These are phyloP conservation scores for Leptographium wingfieldii DNA, from an alignment of 2,329 filamentous ascomycete species.

Conservation along the genomic window DNA sequence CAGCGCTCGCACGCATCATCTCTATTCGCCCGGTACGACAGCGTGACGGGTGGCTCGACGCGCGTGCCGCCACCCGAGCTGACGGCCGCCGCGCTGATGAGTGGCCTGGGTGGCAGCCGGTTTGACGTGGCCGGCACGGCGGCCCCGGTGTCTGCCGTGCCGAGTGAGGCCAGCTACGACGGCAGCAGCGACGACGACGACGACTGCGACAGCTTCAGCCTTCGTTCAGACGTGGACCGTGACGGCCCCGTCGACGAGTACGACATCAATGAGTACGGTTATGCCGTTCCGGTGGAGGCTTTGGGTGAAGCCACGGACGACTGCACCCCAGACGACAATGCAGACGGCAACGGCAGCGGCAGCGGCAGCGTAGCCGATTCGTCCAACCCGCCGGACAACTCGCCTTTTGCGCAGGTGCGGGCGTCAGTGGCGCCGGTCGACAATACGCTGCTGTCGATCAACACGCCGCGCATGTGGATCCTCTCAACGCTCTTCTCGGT, in stretches of 20 bases:
- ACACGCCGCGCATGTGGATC: conserved; percentile 78
- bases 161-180: conserved; percentile 29
- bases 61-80: conserved; percentile 31
- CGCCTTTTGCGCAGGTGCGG: conserved; percentile 65
- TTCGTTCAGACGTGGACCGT: not conserved
- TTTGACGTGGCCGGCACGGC: conserved; percentile 30
- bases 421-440: conserved; percentile 68
- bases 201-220: not conserved
- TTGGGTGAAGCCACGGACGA: not conserved
- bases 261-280: conserved; percentile 1
- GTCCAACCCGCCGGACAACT: conserved; percentile 55
- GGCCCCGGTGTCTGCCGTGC: conserved; percentile 33
- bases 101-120: conserved; percentile 31
- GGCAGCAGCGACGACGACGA: not conserved
- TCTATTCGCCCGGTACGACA: conserved; percentile 10
- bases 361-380: conserved; percentile 16
- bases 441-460: conserved; percentile 66
- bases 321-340: not conserved
- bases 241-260: not conserved
- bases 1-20: conserved; percentile 9
- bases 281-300: not conserved
- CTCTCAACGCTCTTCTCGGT: conserved; percentile 70
- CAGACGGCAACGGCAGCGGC: not conserved
- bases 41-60: conserved; percentile 13
- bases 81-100: conserved; percentile 36